Evolutionary conservation across 345 rosid species (phyloP).

Genomic region (Garcia nutans): DNA sequence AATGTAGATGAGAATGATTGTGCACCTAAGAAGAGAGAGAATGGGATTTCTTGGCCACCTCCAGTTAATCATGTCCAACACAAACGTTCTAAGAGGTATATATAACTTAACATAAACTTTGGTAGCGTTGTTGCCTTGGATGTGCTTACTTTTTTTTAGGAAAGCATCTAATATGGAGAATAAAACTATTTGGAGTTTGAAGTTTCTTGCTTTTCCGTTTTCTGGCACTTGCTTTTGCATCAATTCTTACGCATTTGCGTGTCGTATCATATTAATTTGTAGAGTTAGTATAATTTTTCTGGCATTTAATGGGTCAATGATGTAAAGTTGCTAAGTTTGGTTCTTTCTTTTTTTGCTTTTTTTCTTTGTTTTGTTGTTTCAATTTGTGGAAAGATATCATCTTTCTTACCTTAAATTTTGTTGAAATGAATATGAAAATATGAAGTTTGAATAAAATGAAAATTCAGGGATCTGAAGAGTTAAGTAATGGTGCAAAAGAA

Average conservation of each 20-base stretch:
- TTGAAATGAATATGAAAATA: not conserved
- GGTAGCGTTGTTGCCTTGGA: not conserved
- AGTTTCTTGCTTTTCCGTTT: not conserved
- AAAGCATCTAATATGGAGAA: not conserved
- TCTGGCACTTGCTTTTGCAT: not conserved
- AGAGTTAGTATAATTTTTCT: not conserved
- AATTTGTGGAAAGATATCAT: not conserved
- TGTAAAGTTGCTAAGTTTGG: not conserved
- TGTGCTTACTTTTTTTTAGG: not conserved
- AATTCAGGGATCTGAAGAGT: not conserved
- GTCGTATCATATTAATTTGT: no score
- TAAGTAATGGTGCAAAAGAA: not conserved
- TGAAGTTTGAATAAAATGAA: not conserved
- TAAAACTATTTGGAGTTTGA: not conserved
- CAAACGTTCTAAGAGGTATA: slow-evolving; percentile 80
- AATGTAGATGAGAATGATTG: slow-evolving; percentile 29
- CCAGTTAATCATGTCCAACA: slow-evolving; percentile 40
- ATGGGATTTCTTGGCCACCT: slow-evolving; percentile 33
- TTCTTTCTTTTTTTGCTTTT: not conserved
- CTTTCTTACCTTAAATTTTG: not conserved
- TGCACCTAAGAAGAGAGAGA: slow-evolving; percentile 30
- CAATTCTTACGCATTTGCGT: not conserved
- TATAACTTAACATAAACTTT: not conserved
- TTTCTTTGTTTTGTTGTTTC: not conserved
- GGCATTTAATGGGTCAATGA: not conserved